phyloP scores from a whole-genome alignment of 164 flowering plant genomes.

The Buxus sempervirens region DNA sequence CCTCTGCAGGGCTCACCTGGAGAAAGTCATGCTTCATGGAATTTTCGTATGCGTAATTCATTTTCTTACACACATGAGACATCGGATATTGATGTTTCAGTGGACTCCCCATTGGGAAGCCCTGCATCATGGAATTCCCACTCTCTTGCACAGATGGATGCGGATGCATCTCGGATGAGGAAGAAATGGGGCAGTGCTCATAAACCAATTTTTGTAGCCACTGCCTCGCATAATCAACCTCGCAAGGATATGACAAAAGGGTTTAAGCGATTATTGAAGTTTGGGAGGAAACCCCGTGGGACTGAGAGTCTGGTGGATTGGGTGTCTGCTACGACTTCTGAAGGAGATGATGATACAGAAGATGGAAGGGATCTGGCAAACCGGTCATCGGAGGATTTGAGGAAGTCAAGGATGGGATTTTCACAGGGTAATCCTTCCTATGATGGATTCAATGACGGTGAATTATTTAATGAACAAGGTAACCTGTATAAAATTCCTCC shows the following conservation, averaged over 20 bases:
- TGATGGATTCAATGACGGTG: slow-evolving; percentile 73
- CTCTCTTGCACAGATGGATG: slow-evolving; percentile 56
- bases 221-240: slow-evolving; percentile 53
- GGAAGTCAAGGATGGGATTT: slow-evolving; percentile 93
- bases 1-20: slow-evolving; percentile 72
- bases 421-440: slow-evolving; percentile 57
- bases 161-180: slow-evolving; percentile 90
- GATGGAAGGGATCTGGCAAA: slow-evolving; percentile 82
- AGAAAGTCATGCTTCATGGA: slow-evolving; percentile 91
- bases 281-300: slow-evolving; percentile 86
- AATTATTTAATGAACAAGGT: slow-evolving; percentile 76
- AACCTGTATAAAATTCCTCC: too few relatives aligned
- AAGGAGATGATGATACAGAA: slow-evolving; percentile 96
- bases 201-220: slow-evolving; percentile 57
- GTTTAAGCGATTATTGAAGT: slow-evolving; percentile 81
- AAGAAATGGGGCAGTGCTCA: slow-evolving; percentile 97
- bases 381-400: slow-evolving; percentile 81
- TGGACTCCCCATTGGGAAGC: slow-evolving; percentile 90
- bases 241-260: slow-evolving; percentile 91
- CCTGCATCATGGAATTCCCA: slow-evolving; percentile 89
- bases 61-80: slow-evolving; percentile 70
- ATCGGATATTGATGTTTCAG: slow-evolving; percentile 82
- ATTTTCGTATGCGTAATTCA: slow-evolving; percentile 55
- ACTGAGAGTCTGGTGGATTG: slow-evolving; percentile 77
- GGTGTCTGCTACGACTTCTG: slow-evolving; percentile 98